phyloP scores from a whole-genome alignment of 768 basidiomycete genomes.

The Phlebiopsis flavidoalba region DNA sequence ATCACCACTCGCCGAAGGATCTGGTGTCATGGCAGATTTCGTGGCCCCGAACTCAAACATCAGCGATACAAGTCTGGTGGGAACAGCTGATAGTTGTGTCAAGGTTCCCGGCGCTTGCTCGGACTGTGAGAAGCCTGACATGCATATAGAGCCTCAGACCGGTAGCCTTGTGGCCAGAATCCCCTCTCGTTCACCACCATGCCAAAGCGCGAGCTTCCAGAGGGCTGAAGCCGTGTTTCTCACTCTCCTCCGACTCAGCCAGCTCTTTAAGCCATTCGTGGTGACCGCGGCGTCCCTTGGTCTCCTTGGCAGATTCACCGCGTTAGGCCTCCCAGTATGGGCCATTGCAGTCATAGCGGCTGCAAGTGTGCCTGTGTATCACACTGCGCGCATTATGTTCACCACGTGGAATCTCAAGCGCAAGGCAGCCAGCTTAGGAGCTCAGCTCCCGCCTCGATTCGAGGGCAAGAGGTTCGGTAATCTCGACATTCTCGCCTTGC shows the following conservation, averaged over 20 bases:
- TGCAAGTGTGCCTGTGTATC: neutral
- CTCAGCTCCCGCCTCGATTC: slow-evolving; percentile 21
- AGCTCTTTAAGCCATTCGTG: neutral
- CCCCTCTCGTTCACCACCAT: neutral
- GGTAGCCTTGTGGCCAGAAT: neutral
- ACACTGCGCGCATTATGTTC: neutral
- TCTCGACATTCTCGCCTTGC: slow-evolving; percentile 26
- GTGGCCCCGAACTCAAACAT: no score
- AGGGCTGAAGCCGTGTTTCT: neutral
- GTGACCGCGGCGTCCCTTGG: neutral
- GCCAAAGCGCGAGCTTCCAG: neutral
- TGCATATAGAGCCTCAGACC: no score
- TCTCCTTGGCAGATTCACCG: neutral
- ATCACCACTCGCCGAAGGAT: no score
- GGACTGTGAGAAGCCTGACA: no score
- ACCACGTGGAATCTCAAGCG: neutral
- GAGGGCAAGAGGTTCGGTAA: slow-evolving; percentile 30
- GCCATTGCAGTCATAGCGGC: neutral
- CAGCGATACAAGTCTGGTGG: no score
- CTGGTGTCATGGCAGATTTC: no score
- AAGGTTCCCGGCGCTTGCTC: no score
- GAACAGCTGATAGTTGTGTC: no score
- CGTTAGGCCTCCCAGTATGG: neutral
- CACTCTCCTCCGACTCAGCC: neutral
- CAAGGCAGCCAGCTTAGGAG: slow-evolving; percentile 4